Evolutionary conservation across 2,329 filamentous ascomycete genomes (phyloP).

Genomic region (Pseudogymnoascus sp.): DNA sequence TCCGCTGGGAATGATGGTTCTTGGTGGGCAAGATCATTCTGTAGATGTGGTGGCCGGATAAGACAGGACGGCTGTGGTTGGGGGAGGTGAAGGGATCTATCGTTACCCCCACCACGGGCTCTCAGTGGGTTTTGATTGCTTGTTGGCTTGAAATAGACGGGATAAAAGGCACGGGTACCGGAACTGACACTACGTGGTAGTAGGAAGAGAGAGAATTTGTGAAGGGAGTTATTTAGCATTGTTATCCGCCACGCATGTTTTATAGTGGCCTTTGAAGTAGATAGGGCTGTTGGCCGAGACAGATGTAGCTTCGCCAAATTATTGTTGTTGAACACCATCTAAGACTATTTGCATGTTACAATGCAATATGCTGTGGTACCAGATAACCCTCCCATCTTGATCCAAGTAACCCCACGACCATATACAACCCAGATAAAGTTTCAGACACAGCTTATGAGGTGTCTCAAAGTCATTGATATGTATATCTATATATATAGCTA

Average conservation of each 20-base stretch:
- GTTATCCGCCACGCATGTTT: neutral
- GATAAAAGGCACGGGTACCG: neutral
- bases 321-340: neutral
- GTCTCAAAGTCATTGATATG: neutral
- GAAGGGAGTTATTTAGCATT: slow-evolving; percentile 4
- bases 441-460: neutral
- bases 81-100: neutral
- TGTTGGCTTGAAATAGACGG: slow-evolving; percentile 4
- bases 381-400: neutral
- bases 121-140: neutral
- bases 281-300: neutral
- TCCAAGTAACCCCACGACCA: neutral
- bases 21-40: neutral
- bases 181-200: neutral
- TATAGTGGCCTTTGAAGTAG: neutral
- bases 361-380: neutral
- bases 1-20: neutral
- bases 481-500: slow-evolving; percentile 1
- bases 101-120: neutral
- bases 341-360: neutral
- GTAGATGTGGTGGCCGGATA: neutral
- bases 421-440: neutral
- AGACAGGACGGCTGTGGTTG: neutral
- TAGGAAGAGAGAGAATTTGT: neutral
- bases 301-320: neutral